Conservation (phyloP, 768 basidiomycete genomes). For the Obba rivulosa region DNA sequence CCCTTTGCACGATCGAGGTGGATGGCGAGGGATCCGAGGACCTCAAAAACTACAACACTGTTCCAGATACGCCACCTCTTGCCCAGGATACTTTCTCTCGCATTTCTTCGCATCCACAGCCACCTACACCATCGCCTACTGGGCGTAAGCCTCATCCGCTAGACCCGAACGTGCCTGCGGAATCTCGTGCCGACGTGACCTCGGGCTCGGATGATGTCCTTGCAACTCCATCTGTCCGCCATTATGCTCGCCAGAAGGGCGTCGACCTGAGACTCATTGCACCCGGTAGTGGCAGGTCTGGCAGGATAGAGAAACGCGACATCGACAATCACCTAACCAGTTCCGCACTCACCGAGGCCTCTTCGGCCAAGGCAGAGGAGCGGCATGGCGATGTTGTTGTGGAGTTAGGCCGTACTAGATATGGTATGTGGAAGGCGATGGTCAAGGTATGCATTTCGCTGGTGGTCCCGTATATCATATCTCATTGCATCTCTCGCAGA, state of each 20-base stretch:
- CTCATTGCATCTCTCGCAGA: slow-evolving; percentile 35
- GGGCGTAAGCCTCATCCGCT: slow-evolving; percentile 43
- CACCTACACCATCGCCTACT: slow-evolving; percentile 4
- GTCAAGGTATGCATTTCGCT: slow-evolving; percentile 53
- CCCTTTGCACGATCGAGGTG: slow-evolving; percentile 77
- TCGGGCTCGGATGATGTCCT: slow-evolving; percentile 36
- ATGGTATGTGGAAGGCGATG: slow-evolving; percentile 91
- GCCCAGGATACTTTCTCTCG: too few species aligned
- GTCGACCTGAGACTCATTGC: slow-evolving; percentile 54
- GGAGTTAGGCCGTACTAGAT: slow-evolving; percentile 70
- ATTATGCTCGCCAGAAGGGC: slow-evolving; percentile 62
- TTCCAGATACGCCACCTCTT: background rate
- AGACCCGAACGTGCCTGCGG: slow-evolving; percentile 46
- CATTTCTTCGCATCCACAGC: too few species aligned
- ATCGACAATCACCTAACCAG: slow-evolving; percentile 54
- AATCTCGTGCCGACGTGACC: slow-evolving; percentile 2
- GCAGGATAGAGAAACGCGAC: slow-evolving; percentile 71
- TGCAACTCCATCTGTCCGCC: slow-evolving; percentile 73
- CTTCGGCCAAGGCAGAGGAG: slow-evolving; percentile 1
- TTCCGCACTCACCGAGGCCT: background rate
- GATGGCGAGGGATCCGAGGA: slow-evolving; percentile 44
- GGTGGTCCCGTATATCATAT: background rate
- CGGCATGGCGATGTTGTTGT: slow-evolving; percentile 47
- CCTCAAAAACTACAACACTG: background rate
- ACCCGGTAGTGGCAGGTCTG: slow-evolving; percentile 69